Evolutionary conservation across 352 stramenopile species (phyloP).

Genomic region (Pythium plurisporium): DNA sequence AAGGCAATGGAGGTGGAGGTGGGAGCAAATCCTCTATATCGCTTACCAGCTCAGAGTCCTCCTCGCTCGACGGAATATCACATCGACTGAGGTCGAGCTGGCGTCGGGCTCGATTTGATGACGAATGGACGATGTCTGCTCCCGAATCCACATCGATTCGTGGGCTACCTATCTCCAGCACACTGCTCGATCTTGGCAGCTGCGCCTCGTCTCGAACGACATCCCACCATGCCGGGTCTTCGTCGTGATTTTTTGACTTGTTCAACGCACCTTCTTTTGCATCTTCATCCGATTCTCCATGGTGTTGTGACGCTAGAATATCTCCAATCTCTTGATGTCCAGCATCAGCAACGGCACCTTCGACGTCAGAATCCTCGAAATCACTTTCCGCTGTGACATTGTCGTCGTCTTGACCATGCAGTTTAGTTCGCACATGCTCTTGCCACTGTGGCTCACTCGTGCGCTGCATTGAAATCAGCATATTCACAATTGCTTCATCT

Average conservation of each 20-base stretch:
- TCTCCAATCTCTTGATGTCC: slow-evolving; percentile 45
- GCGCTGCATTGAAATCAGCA: slow-evolving; percentile 24
- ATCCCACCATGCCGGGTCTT: slow-evolving; percentile 44
- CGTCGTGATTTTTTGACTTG: background rate
- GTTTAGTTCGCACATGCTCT: slow-evolving; percentile 5
- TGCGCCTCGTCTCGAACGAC: slow-evolving; percentile 29
- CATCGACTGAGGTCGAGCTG: background rate
- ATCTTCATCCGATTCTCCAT: slow-evolving; percentile 23
- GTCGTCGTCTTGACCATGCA: background rate
- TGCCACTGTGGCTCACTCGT: slow-evolving; percentile 1
- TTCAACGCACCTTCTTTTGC: too few relatives aligned
- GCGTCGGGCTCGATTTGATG: background rate
- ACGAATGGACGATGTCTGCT: background rate
- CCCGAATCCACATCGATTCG: slow-evolving; percentile 19
- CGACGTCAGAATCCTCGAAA: background rate
- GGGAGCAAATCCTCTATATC: slow-evolving; percentile 70
- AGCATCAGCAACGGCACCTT: slow-evolving; percentile 24
- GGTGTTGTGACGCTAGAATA: slow-evolving; percentile 60
- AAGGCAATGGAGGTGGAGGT: background rate
- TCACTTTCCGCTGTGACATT: slow-evolving; percentile 9
- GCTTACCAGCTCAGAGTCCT: slow-evolving; percentile 36
- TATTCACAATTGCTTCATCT: slow-evolving; percentile 20
- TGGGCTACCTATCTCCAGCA: slow-evolving; percentile 51
- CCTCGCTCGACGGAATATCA: slow-evolving; percentile 1
- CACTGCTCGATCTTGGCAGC: slow-evolving; percentile 25